A percentile compares a stretch with the other conserved stretches of the same genome.
These are phyloP conservation scores for Cryptosporidium tyzzeri DNA, from an alignment of 169 alveolate species.

Conservation along the genomic window DNA sequence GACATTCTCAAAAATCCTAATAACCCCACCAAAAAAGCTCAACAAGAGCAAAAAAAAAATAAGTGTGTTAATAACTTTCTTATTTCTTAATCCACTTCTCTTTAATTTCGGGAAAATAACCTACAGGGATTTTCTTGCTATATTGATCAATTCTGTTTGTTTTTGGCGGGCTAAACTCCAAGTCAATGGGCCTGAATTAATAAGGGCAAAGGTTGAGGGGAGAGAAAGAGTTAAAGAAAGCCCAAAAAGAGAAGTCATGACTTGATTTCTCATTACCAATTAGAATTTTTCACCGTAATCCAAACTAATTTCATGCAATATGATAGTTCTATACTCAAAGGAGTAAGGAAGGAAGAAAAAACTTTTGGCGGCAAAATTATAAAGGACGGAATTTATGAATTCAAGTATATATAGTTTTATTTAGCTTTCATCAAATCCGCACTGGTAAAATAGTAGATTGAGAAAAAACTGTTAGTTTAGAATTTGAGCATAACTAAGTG, in stretches of 20 bases:
- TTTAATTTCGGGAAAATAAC: neutral
- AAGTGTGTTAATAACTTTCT: neutral
- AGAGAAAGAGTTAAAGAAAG: neutral
- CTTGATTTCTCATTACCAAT: neutral
- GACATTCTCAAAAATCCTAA: neutral
- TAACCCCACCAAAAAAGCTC: neutral
- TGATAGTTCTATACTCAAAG: neutral
- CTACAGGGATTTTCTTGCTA: neutral
- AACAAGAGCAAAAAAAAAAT: neutral
- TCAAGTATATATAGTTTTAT: too few species aligned
- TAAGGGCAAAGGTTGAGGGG: neutral
- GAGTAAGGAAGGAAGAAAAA: neutral
- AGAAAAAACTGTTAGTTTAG: neutral
- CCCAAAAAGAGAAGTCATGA: neutral
- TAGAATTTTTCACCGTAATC: too few species aligned
- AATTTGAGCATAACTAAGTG: too few species aligned
- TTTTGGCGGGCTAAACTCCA: neutral
- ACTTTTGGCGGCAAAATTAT: too few species aligned
- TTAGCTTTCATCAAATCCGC: neutral
- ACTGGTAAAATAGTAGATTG: too few species aligned
- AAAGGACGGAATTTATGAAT: too few species aligned
- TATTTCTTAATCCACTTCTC: neutral
- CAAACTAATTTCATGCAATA: neutral
- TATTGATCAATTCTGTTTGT: neutral
- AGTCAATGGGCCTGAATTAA: neutral